Percentiles rank a stretch among this genome's conserved stretches.
These are phyloP conservation scores for Protomyces lactucae-debilis DNA, from an alignment of 1,139 yeast genomes.

Conservation along the genomic window DNA sequence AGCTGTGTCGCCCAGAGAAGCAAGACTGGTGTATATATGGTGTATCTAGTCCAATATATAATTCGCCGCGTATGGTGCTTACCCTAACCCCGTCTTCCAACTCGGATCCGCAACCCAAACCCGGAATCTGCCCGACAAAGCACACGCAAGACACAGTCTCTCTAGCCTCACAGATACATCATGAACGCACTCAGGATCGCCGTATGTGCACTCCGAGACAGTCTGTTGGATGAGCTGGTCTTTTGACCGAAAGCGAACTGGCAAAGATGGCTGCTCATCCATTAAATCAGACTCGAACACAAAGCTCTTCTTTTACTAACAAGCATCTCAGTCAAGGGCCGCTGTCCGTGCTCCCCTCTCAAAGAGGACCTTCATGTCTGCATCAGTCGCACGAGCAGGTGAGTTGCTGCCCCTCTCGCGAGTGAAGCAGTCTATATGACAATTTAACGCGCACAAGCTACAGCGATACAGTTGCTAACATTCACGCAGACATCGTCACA, in stretches of 20 bases:
- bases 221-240: neutral
- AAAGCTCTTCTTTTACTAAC: neutral
- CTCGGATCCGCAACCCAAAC: neutral
- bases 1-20: too few species aligned
- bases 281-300: neutral
- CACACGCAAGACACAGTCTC: neutral
- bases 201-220: neutral
- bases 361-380: constrained; percentile 6
- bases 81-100: neutral
- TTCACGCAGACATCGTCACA: constrained; percentile 56
- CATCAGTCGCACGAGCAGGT: constrained; percentile 22
- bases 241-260: neutral
- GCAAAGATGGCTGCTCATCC: too few species aligned
- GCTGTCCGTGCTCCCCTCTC: constrained; percentile 11
- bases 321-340: constrained; percentile 1
- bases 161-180: neutral
- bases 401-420: neutral
- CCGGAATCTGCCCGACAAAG: neutral
- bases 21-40: too few species aligned
- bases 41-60: too few species aligned
- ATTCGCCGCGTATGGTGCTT: too few species aligned
- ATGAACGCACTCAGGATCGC: constrained; percentile 8
- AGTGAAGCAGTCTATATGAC: neutral
- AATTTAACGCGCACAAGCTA: too few species aligned
- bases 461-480: neutral